A percentile compares a stretch with the other conserved stretches of the same genome.
Evolutionary conservation across 192 early-diverging fungal species (phyloP).

Genomic region (Podila verticillata): DNA sequence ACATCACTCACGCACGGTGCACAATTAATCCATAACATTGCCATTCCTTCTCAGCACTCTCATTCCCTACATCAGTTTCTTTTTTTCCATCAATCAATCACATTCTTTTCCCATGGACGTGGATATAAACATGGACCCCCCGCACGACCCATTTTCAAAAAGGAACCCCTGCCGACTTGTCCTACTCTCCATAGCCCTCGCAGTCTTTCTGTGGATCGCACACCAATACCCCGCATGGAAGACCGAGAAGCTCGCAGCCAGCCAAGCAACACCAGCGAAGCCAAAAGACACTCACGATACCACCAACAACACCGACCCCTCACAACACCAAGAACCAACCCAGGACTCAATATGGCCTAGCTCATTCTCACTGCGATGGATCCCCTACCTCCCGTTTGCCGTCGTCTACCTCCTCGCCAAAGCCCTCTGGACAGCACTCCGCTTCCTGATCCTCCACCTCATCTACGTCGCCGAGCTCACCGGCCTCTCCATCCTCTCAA

Average conservation of each 20-base stretch:
- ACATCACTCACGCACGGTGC: too few species aligned
- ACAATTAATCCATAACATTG: too few species aligned
- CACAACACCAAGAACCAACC: background rate
- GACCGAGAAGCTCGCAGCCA: background rate
- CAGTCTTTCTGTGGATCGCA: slow-evolving; percentile 29
- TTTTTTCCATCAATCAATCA: background rate
- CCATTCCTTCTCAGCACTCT: background rate
- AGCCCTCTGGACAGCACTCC: slow-evolving; percentile 19
- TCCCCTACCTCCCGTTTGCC: slow-evolving; percentile 38
- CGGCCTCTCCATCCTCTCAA: background rate
- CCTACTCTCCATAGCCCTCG: background rate
- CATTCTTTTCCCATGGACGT: background rate
- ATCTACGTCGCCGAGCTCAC: slow-evolving; percentile 14
- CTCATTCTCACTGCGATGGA: slow-evolving; percentile 29
- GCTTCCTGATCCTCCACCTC: slow-evolving; percentile 15
- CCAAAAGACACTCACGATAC: background rate
- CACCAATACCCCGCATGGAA: slow-evolving; percentile 42
- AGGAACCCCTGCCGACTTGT: slow-evolving; percentile 1
- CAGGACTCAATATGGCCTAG: slow-evolving; percentile 7
- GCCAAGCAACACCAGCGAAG: background rate
- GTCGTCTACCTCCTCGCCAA: slow-evolving; percentile 30
- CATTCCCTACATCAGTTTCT: background rate
- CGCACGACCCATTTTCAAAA: background rate
- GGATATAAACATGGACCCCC: background rate
- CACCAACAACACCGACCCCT: slow-evolving; percentile 6